Conservation (phyloP, 23 red algal species). For the Gracilaria caudata region DNA sequence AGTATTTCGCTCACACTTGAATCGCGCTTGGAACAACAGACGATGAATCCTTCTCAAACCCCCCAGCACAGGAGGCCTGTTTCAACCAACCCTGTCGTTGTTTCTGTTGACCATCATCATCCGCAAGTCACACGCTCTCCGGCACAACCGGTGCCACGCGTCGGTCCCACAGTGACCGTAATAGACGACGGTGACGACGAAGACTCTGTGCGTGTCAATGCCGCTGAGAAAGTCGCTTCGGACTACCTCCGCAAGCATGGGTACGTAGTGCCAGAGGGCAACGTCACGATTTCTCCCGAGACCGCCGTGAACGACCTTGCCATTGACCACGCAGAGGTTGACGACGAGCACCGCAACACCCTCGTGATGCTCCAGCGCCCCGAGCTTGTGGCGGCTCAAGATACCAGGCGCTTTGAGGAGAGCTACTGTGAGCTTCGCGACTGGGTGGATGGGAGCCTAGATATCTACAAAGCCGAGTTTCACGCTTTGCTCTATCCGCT, state of each 20-base stretch:
- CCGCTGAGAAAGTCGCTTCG: conserved; percentile 29
- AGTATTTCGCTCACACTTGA: neutral
- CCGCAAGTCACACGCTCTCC: neutral
- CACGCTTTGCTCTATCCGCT: conserved; percentile 87
- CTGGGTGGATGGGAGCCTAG: conserved; percentile 93
- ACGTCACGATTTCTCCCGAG: neutral
- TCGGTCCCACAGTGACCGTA: neutral
- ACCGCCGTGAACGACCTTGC: neutral
- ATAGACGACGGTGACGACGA: conserved; percentile 38
- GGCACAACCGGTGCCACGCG: neutral
- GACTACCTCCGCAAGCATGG: conserved; percentile 62
- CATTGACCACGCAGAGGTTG: conserved; percentile 40
- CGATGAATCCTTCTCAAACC: conserved; percentile 8
- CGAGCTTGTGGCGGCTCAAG: conserved; percentile 30
- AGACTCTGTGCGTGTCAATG: conserved; percentile 3
- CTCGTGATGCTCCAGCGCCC: conserved; percentile 56
- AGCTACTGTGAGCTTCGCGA: conserved; percentile 70
- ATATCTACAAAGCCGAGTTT: conserved; percentile 92
- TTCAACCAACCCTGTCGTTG: neutral
- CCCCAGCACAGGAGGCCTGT: neutral
- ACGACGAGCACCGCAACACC: conserved; percentile 60
- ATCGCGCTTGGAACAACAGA: neutral
- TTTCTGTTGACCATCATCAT: conserved; percentile 17
- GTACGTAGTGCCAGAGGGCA: conserved; percentile 38
- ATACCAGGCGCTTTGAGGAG: conserved; percentile 48